Evolutionary conservation across 2,329 filamentous ascomycete species (phyloP), one percentile per base, ranked within the genome.

Genomic region (Aspergillus glaucus): DNA sequence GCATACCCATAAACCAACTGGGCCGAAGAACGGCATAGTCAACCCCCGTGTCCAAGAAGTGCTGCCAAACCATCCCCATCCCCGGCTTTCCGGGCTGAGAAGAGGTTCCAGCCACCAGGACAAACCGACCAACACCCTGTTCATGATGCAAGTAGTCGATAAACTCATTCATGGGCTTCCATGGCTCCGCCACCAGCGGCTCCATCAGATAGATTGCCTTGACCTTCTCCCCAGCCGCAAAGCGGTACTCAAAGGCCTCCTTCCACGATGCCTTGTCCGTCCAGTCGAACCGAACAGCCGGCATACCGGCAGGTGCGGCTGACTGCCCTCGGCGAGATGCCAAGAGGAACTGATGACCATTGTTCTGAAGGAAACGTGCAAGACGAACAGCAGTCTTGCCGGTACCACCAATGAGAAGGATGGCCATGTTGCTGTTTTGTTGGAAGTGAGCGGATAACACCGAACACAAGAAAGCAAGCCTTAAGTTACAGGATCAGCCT

Each of bases 351-450:
- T 62, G 61, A 36, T 65, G 54, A 22, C 52, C 50, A 5, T 44
- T 50, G 15, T 49, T 45, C 10, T 47, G 40, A 22, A 54, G 43
- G n/a, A 48, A 44, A 17, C 22, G 32, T 12, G 51, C 51, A 28
- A 77, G 59, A 28, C 69, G 67, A n/a, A 61, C 60, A 39, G 68
- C 67, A 1, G 75, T 66, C 43, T 74, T 76, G 48, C 75, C 74
- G 1, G 70, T 74, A 40, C 75, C 75, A 42, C 74, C 74, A 2
- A 69, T 60, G 6, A 78, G 55, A 36, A 78, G 65, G 36, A 77
- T 56, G 6, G 54, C 43, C 55, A 57, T 57, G 34, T 43, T 49
- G 34, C 8, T 1, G 8, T 10, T 10, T 10, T 10, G 26, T 28
- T 28, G 26, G 26, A 28, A 28, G 6, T 22, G 26, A 4, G 26